Conservation (phyloP, 345 rosid species). For the Melastoma malabathricum region DNA sequence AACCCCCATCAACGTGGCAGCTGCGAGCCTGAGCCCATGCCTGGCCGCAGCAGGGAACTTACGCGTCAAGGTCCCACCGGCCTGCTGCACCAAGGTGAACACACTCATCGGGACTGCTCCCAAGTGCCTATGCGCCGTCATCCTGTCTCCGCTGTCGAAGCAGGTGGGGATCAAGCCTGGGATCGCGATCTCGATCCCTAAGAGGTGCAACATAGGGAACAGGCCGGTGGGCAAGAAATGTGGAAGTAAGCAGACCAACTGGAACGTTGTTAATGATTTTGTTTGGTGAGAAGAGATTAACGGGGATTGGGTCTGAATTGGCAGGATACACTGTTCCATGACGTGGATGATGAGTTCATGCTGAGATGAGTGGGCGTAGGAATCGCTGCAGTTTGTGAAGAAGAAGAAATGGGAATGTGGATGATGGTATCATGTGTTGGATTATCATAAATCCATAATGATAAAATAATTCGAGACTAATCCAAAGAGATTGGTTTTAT, state of each 20-base stretch:
- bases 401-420: background rate
- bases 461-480: too few species aligned
- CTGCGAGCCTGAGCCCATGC: constrained; percentile 70
- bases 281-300: background rate
- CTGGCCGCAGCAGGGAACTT: constrained; percentile 46
- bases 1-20: constrained; percentile 49
- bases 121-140: constrained; percentile 58
- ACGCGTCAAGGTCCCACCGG: constrained; percentile 34
- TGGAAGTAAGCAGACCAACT: constrained; percentile 35
- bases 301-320: background rate
- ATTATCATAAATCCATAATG: too few species aligned
- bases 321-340: constrained; percentile 34
- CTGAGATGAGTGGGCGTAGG: background rate
- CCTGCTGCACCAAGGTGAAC: constrained; percentile 59
- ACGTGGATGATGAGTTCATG: background rate
- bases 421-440: too few species aligned
- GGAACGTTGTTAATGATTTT: background rate
- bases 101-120: constrained; percentile 56
- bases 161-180: constrained; percentile 64
- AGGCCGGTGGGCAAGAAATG: constrained; percentile 65
- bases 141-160: constrained; percentile 71
- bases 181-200: constrained; percentile 62
- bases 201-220: constrained; percentile 67
- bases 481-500: too few species aligned
- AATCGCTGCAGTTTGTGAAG: background rate